Evolutionary conservation across 2,329 filamentous ascomycete genomes (phyloP).

Genomic region (Penicillium sp.): DNA sequence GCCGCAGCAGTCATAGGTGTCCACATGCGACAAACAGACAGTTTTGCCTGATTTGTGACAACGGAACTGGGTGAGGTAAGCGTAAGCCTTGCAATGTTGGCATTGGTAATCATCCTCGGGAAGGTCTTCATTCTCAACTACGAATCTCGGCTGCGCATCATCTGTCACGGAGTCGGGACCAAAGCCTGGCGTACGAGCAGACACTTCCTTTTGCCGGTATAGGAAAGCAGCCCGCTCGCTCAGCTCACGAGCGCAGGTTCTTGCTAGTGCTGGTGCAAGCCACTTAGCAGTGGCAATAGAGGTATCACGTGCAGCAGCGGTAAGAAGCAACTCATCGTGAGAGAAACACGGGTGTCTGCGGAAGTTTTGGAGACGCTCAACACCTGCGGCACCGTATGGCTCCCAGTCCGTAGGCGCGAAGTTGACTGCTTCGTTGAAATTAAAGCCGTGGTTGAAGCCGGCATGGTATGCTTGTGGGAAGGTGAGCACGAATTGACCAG

Average conservation of each 20-base stretch:
- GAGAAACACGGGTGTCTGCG: conserved; percentile 94
- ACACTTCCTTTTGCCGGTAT: conserved; percentile 58
- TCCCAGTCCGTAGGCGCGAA: conserved; percentile 97
- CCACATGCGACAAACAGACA: conserved; percentile 79
- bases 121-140: conserved; percentile 69
- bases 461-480: conserved; percentile 97
- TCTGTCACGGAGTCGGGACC: conserved; percentile 44
- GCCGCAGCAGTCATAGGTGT: conserved; percentile 76
- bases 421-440: conserved; percentile 98
- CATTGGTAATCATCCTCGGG: conserved; percentile 93
- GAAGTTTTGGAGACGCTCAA: conserved; percentile 82
- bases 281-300: conserved; percentile 91
- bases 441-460: conserved; percentile 97
- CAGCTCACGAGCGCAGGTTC: conserved; percentile 72
- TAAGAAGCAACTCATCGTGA: conserved; percentile 90
- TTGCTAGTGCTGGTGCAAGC: conserved; percentile 81
- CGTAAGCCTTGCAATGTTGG: conserved; percentile 85
- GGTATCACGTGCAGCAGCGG: conserved; percentile 75
- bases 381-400: conserved; percentile 80
- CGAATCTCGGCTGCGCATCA: conserved; percentile 60
- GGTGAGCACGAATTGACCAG: conserved; percentile 92
- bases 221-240: conserved; percentile 67
- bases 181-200: conserved; percentile 56
- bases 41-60: conserved; percentile 79
- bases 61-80: conserved; percentile 85